These are phyloP conservation scores for Alternaria rosae DNA, from an alignment of 2,329 filamentous ascomycete species.

Conservation along the genomic window DNA sequence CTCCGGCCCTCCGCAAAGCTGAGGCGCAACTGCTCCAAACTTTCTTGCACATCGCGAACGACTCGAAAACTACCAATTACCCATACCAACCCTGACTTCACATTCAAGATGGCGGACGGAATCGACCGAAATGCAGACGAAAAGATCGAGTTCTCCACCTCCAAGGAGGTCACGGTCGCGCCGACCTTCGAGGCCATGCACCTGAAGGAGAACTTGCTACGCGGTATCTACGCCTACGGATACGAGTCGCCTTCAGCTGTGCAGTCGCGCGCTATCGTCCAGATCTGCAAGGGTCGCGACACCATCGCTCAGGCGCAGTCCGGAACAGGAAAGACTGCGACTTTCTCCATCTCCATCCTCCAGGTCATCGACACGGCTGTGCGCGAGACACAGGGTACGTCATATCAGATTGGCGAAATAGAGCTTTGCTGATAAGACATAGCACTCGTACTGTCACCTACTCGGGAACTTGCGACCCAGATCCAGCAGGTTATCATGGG, in stretches of 20 bases:
- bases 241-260: slow-evolving; percentile 98
- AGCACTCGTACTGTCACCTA: slow-evolving; percentile 93
- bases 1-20: slow-evolving; percentile 23
- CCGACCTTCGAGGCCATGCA: slow-evolving; percentile 81
- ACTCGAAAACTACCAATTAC: slow-evolving; percentile 10
- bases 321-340: slow-evolving; percentile 95
- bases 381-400: slow-evolving; percentile 78
- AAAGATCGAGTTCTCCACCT: slow-evolving; percentile 97
- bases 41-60: slow-evolving; percentile 25
- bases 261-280: slow-evolving; percentile 96
- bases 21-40: slow-evolving; percentile 28
- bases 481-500: slow-evolving; percentile 99
- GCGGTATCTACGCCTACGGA: slow-evolving; percentile 97
- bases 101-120: slow-evolving; percentile 80
- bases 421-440: slow-evolving; percentile 32
- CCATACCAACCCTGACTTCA: neutral
- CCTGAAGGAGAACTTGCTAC: slow-evolving; percentile 94
- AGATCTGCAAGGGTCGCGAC: slow-evolving; percentile 98
- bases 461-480: slow-evolving; percentile 94
- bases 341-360: slow-evolving; percentile 94
- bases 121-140: slow-evolving; percentile 94
- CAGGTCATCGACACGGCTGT: slow-evolving; percentile 95
- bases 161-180: slow-evolving; percentile 95
- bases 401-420: neutral
- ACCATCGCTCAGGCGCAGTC: slow-evolving; percentile 98